Percentiles rank a stretch among this genome's conserved stretches.
Conservation (phyloP, 202 grass and related monocot genomes). For the Hordeum pubiflorum region DNA sequence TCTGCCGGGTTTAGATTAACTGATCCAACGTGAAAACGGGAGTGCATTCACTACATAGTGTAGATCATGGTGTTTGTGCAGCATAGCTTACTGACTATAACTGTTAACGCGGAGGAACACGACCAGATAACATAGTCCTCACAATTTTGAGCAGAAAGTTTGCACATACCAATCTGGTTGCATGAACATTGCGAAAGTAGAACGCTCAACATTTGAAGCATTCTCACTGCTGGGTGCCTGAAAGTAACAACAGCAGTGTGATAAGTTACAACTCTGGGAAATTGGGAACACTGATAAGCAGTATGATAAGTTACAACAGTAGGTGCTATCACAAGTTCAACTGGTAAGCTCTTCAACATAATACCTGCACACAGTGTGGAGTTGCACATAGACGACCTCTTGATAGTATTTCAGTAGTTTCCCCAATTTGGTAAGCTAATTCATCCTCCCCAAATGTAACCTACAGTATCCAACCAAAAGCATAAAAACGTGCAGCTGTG, state of each 20-base stretch:
- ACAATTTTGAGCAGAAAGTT: background rate
- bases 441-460: constrained; percentile 73
- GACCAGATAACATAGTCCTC: background rate
- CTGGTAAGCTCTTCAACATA: background rate
- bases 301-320: background rate
- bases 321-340: background rate
- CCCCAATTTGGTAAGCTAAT: constrained; percentile 93
- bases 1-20: background rate
- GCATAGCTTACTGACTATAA: background rate
- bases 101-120: background rate
- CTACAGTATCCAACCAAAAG: constrained; percentile 30
- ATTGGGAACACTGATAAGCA: background rate
- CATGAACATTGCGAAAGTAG: constrained; percentile 92
- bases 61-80: background rate
- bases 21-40: too few relatives aligned
- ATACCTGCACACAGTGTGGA: constrained; percentile 95
- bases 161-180: constrained; percentile 74
- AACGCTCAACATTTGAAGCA: constrained; percentile 68
- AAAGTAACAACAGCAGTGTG: constrained; percentile 8
- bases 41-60: background rate
- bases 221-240: constrained; percentile 72
- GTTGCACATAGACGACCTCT: constrained; percentile 78
- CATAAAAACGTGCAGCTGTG: background rate
- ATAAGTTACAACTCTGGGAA: background rate
- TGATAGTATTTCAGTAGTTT: constrained; percentile 91